Percentiles rank a stretch among this genome's conserved stretches.
These are phyloP conservation scores for Iodosphaeria phyllophila DNA, from an alignment of 2,329 filamentous ascomycete species.

Conservation along the genomic window DNA sequence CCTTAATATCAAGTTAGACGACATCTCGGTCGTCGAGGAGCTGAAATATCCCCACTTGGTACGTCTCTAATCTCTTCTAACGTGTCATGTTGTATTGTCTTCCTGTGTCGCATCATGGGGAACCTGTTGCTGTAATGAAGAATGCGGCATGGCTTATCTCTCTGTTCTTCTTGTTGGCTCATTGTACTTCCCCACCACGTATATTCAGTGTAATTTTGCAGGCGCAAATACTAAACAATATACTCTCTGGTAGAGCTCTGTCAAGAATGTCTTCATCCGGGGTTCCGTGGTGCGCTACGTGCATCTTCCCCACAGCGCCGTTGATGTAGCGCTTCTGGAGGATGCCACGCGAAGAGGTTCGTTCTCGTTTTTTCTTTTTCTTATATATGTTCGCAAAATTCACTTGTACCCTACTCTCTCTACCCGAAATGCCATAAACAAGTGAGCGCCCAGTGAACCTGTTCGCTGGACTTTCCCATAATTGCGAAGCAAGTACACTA, in stretches of 20 bases:
- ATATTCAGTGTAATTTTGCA: too few relatives aligned
- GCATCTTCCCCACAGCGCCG: slow-evolving; percentile 62
- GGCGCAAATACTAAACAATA: neutral
- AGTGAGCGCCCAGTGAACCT: neutral
- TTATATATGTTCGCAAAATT: slow-evolving; percentile 1
- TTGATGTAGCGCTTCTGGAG: slow-evolving; percentile 74
- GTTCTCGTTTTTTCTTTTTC: slow-evolving; percentile 4
- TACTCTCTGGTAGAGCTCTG: slow-evolving; percentile 50
- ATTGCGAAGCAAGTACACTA: too few relatives aligned
- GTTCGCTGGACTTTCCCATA: too few relatives aligned
- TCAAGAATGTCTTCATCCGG: slow-evolving; percentile 92
- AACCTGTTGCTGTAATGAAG: too few relatives aligned
- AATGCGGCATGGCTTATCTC: too few relatives aligned
- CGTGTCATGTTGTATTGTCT: too few relatives aligned
- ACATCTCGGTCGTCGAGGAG: slow-evolving; percentile 84
- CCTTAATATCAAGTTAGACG: slow-evolving; percentile 96
- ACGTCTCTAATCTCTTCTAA: too few relatives aligned
- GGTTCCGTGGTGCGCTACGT: slow-evolving; percentile 88
- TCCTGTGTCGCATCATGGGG: too few relatives aligned
- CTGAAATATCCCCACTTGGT: slow-evolving; percentile 88
- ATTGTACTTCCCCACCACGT: too few relatives aligned
- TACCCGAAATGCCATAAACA: neutral
- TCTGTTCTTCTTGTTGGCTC: too few relatives aligned
- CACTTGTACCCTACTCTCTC: neutral
- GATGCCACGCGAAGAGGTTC: slow-evolving; percentile 77